phyloP scores from a whole-genome alignment of 129 eudicot species.

The Pulicaria dysenterica region DNA sequence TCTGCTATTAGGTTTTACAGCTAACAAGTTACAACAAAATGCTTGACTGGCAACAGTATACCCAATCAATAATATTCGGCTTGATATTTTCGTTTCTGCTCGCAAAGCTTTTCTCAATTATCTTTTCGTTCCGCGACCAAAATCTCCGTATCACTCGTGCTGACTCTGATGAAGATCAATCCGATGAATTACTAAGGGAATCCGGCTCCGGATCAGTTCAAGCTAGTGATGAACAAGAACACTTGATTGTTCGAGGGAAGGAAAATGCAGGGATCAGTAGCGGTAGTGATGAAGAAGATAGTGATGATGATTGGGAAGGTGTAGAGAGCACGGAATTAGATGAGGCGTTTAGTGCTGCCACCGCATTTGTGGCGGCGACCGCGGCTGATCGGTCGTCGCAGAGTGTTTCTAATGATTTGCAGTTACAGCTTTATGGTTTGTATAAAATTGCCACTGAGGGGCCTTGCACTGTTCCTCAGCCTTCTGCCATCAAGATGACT shows the following conservation, averaged over 20 bases:
- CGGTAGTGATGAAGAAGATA: constrained; percentile 36
- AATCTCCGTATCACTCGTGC: constrained; percentile 73
- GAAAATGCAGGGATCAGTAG: constrained; percentile 18
- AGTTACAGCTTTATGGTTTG: constrained; percentile 81
- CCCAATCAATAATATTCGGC: constrained; percentile 74
- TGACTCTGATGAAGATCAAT: constrained; percentile 22
- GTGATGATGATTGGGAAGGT: constrained; percentile 99
- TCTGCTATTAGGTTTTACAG: neutral
- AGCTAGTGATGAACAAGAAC: constrained; percentile 37
- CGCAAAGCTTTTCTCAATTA: constrained; percentile 80
- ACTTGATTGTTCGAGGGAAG: constrained; percentile 39
- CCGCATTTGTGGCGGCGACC: constrained; percentile 90
- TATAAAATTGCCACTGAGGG: constrained; percentile 98
- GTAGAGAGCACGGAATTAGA: constrained; percentile 95
- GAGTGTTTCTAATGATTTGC: constrained; percentile 76
- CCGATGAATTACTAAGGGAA: neutral
- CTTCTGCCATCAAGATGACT: constrained; percentile 85
- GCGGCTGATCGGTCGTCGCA: constrained; percentile 65
- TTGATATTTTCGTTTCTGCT: constrained; percentile 74
- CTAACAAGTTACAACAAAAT: constrained; percentile 25
- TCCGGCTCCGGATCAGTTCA: no score
- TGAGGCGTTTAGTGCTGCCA: constrained; percentile 94
- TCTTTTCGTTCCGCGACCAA: constrained; percentile 75
- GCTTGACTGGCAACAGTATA: constrained; percentile 76
- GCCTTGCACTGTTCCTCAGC: constrained; percentile 80